Evolutionary conservation across 2,329 filamentous ascomycete species (phyloP).

Genomic region (Cercospora nicotianae): DNA sequence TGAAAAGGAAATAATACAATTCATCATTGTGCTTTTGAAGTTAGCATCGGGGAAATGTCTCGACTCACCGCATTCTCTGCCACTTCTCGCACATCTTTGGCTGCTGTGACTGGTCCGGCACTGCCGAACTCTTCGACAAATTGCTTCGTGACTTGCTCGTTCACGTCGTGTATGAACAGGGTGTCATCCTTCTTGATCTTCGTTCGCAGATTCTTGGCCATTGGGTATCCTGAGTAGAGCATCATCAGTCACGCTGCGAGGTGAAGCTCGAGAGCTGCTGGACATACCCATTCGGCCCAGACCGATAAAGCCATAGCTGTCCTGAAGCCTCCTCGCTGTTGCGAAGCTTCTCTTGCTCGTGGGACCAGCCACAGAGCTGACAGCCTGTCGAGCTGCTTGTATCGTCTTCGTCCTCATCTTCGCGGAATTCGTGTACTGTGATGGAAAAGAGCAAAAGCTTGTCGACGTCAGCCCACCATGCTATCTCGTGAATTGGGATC

Average conservation of each 20-base stretch:
- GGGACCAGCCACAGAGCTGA: constrained; percentile 26
- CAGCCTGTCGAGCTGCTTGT: constrained; percentile 24
- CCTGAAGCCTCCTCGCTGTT: constrained; percentile 44
- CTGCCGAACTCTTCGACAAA: constrained; percentile 57
- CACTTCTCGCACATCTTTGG: constrained; percentile 59
- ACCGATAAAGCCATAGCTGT: constrained; percentile 54
- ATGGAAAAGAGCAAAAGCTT: background rate
- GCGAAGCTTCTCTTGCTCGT: constrained; percentile 45
- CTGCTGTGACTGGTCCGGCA: constrained; percentile 51
- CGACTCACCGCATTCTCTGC: constrained; percentile 65
- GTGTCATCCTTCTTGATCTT: constrained; percentile 65
- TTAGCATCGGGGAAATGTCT: background rate
- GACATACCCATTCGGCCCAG: constrained; percentile 50
- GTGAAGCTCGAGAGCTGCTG: constrained; percentile 26
- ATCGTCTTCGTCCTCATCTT: constrained; percentile 23
- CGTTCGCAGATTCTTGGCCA: constrained; percentile 69
- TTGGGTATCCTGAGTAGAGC: constrained; percentile 62
- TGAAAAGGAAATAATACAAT: constrained; percentile 42
- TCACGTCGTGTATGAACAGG: constrained; percentile 66
- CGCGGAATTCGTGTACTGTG: background rate
- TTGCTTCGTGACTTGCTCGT: constrained; percentile 55
- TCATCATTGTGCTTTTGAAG: constrained; percentile 21
- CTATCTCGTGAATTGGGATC: constrained; percentile 2
- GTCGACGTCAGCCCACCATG: constrained; percentile 8
- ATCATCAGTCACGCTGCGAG: constrained; percentile 20